phyloP scores from a whole-genome alignment of 352 stramenopile genomes.

The Blastocystis sp. region DNA sequence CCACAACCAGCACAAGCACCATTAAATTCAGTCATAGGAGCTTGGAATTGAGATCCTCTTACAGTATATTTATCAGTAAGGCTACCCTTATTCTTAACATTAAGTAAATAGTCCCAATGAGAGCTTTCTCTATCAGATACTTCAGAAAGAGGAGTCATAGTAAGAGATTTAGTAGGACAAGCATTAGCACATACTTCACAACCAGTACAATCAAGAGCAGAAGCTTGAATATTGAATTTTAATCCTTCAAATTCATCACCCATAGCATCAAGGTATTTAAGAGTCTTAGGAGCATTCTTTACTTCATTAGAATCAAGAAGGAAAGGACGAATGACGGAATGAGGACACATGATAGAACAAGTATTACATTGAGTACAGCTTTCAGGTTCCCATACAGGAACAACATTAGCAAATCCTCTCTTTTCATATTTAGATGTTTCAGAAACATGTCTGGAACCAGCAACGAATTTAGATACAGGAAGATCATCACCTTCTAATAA shows the following conservation, averaged over 20 bases:
- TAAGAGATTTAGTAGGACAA: constrained; percentile 49
- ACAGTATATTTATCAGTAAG: constrained; percentile 48
- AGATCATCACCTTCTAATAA: constrained; percentile 46
- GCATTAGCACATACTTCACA: constrained; percentile 50
- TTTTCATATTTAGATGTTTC: constrained; percentile 48
- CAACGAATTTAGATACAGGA: constrained; percentile 46
- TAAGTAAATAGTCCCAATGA: constrained; percentile 48
- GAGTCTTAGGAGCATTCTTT: constrained; percentile 45
- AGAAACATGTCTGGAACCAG: constrained; percentile 45
- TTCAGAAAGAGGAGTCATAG: constrained; percentile 44
- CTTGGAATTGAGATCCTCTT: constrained; percentile 49
- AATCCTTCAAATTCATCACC: constrained; percentile 45
- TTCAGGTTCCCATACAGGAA: constrained; percentile 42
- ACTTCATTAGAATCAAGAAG: constrained; percentile 48
- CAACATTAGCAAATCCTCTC: constrained; percentile 40
- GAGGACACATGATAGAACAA: constrained; percentile 49
- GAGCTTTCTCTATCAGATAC: constrained; percentile 42
- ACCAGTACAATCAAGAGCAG: constrained; percentile 49
- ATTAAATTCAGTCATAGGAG: constrained; percentile 48
- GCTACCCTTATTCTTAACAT: constrained; percentile 46
- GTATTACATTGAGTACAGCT: constrained; percentile 52
- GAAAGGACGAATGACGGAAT: constrained; percentile 49
- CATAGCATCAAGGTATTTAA: constrained; percentile 44
- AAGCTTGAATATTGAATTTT: constrained; percentile 47
- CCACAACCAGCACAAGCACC: constrained; percentile 49